Base-by-base conservation (phyloP, 2,329 filamentous ascomycete species). In the Chaetomiaceae sp. region DNA sequence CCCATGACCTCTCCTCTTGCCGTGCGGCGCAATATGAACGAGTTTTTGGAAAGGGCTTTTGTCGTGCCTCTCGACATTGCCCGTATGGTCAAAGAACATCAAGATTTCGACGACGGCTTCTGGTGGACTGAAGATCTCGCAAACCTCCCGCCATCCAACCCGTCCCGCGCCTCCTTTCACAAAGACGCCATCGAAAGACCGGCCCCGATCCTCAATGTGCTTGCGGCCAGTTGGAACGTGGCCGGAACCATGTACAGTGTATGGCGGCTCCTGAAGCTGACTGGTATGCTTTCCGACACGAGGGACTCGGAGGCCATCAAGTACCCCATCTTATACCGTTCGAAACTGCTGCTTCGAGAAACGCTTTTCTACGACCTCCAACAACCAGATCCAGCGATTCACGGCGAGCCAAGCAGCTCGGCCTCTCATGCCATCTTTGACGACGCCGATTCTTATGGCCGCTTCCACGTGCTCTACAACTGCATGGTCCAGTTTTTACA, bases 101-200 rank as follows among this genome's bases (percentile, higher is more conserved):
- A 78, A 3, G 78, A 82, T 58, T 80, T 77, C 49, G 69, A 75
- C 27, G 78, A 82, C 56, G 70, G 70, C 2, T 81, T 82, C 58
- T 82, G 78, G 78, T 78, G 76, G 74, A 76, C 73, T 14, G 76
- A 78, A 42, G 73, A 78, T 55, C 63, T 76, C 20, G 71, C 70
- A 7, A 68, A 60, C 40, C 54, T 71, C 31, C 67, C 71, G 10
- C 66, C 68, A 23, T 57, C 64, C 2, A 73, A 72, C 41, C 68
- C 68, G 4, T 65, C 68, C 4, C 53, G 67, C 9, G 65, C 71
- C 3, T 65, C 63, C 3, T 74, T 71, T 57, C 64, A 63, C 14
- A 66, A 66, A 50, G 69, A 73, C 3, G 61, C 68, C 2, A 60
- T 68, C 10, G 67, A 70, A 12, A 66, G 70, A 23, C 65, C 74